Base-by-base conservation (phyloP, 805 yeast species). In the Maudiozyma barnettii region DNA sequence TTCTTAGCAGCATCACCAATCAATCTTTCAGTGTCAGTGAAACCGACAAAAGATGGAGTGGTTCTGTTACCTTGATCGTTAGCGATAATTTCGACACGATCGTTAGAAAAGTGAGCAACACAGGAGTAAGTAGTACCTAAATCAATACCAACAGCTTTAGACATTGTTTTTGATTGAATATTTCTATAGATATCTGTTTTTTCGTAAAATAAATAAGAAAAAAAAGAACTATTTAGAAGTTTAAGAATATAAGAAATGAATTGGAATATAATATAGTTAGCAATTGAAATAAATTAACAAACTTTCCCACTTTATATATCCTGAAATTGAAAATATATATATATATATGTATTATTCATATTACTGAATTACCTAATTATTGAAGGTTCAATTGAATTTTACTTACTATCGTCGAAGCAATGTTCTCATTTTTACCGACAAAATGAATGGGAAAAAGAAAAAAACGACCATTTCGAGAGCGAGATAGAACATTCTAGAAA, bases 31-130 rank as follows among this genome's bases (percentile, higher is more conserved):
- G 90, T 78, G 65, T 88, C 96, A 29, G 95, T 88, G 79, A 90
- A 90, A 45, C 95, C 96, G 53, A 91, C 97, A 67, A 85, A 90
- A 33, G 97, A 89, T 35, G 97, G 97, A 18, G 97, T 90, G 53
- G 95, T 91, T 77, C 97, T 85, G 78, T 91, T 90, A 76, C 98
- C 98, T 75, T 91, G 97, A 70, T 90, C 96, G 66, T 90, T 90
- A 61, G 97, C 96, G 63, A 90, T 81, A 64, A 90, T 90, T 65
- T 91, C 97, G 51, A 90, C 97, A 61, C 95, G 76, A 65, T 86
- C 95, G 60, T 84, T 84, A 44, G 82, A 68, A 68, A 77, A 81
- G 69, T 79, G 89, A 63, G 96, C 98, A 52, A 91, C 98, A 80
- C 97, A 90, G 12, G 96, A 90, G 78, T 90, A 90, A 5, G 98